phyloP scores from a whole-genome alignment of 2,329 filamentous ascomycete genomes.

The Sarocladium kiliense region DNA sequence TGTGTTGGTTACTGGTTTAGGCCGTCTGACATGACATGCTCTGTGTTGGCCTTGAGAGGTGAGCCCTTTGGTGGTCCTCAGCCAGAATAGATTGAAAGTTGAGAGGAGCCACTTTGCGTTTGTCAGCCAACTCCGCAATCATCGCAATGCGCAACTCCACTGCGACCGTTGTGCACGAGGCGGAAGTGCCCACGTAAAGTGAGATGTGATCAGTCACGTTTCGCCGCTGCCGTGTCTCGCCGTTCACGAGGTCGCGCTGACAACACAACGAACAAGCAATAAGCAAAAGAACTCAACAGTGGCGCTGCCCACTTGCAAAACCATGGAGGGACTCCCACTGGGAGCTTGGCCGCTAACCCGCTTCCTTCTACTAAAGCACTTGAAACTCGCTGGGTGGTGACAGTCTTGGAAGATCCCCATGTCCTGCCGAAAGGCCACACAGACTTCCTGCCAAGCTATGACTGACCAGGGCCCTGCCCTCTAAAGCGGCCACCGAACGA shows the following conservation, averaged over 20 bases:
- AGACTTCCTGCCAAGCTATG: neutral
- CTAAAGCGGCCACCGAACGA: neutral
- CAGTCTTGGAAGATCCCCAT: neutral
- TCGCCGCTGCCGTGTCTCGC: neutral
- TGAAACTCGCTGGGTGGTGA: too few species aligned
- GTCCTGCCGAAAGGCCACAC: neutral
- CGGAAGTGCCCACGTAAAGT: neutral
- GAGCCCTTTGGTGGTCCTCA: too few species aligned
- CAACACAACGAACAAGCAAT: neutral
- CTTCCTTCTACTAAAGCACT: too few species aligned
- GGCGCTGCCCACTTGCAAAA: too few species aligned
- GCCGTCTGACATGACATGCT: neutral
- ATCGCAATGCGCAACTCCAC: neutral
- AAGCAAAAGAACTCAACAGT: neutral
- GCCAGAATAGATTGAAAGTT: neutral
- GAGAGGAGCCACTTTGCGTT: neutral
- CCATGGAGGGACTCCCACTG: too few species aligned
- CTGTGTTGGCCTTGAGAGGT: too few species aligned
- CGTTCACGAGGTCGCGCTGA: neutral
- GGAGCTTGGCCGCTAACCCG: too few species aligned
- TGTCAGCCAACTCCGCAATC: neutral
- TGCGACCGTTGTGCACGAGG: slow-evolving; percentile 3
- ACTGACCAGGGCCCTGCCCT: neutral
- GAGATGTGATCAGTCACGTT: slow-evolving; percentile 5
- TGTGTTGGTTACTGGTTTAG: neutral